Percentiles rank a stretch among this genome's conserved stretches.
Conservation (phyloP, 345 rosid genomes). For the Melaleuca alternifolia region DNA sequence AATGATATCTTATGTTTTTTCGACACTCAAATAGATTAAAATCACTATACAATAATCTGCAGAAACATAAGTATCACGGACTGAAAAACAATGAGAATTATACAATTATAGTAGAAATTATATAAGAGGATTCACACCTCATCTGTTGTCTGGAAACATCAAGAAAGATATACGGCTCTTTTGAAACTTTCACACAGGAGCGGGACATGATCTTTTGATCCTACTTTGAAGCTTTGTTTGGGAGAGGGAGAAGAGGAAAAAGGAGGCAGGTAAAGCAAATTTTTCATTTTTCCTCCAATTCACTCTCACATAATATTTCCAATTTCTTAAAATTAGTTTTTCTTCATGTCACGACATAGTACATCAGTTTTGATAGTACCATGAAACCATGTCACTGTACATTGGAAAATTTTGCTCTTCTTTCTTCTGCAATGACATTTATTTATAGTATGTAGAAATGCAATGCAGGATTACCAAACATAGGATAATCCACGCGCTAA, state of each 20-base stretch:
- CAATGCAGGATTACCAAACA: background rate
- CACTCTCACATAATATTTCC: background rate
- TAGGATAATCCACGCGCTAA: background rate
- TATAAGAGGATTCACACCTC: background rate
- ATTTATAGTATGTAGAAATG: too few relatives aligned
- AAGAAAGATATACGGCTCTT: too few relatives aligned
- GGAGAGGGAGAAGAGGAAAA: too few relatives aligned
- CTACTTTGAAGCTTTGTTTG: too few relatives aligned
- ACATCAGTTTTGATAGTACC: background rate
- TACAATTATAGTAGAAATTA: too few relatives aligned
- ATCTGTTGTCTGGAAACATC: background rate
- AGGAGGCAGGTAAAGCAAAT: too few relatives aligned
- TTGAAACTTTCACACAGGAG: too few relatives aligned
- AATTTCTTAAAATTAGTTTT: background rate
- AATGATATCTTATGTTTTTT: background rate
- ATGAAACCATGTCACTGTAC: background rate
- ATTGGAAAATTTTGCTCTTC: background rate
- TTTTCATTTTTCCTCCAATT: background rate
- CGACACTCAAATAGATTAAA: background rate
- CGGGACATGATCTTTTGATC: too few relatives aligned
- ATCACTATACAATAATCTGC: background rate
- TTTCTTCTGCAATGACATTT: background rate
- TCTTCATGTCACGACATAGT: background rate
- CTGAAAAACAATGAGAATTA: too few relatives aligned
- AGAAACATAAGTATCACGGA: too few relatives aligned